phyloP scores from a whole-genome alignment of 495 filamentous ascomycete genomes.

The Mycothermus thermophilus region DNA sequence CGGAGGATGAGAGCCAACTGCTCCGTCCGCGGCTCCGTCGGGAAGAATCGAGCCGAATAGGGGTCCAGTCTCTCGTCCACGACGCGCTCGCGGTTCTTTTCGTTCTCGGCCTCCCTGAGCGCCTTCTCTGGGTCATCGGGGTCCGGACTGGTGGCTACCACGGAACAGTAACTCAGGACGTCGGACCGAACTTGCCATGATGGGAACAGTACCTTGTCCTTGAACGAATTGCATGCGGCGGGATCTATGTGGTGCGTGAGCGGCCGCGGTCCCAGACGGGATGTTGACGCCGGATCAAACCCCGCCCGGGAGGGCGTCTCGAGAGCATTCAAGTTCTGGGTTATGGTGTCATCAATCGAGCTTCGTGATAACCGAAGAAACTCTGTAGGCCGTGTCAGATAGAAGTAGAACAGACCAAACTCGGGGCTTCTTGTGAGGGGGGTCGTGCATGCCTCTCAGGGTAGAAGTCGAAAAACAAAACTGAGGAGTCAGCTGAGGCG shows the following conservation, averaged over 20 bases:
- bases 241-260: slow-evolving; percentile 42
- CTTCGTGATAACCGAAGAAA: slow-evolving; percentile 82
- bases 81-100: slow-evolving; percentile 55
- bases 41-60: slow-evolving; percentile 76
- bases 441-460: slow-evolving; percentile 50
- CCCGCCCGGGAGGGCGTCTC: slow-evolving; percentile 54
- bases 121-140: slow-evolving; percentile 74
- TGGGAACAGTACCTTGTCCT: slow-evolving; percentile 66
- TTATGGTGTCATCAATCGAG: slow-evolving; percentile 83
- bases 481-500: slow-evolving; percentile 62
- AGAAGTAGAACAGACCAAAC: no score
- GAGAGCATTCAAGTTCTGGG: slow-evolving; percentile 84
- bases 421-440: no score
- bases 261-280: slow-evolving; percentile 37
- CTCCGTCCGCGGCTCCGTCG: slow-evolving; percentile 72
- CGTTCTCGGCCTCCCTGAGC: slow-evolving; percentile 54
- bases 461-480: slow-evolving; percentile 86
- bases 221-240: slow-evolving; percentile 53
- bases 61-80: slow-evolving; percentile 88
- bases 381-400: slow-evolving; percentile 51
- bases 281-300: slow-evolving; percentile 74
- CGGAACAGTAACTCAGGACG: slow-evolving; percentile 77
- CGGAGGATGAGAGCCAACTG: slow-evolving; percentile 61
- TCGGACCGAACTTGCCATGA: slow-evolving; percentile 80
- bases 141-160: slow-evolving; percentile 76